Base-by-base conservation (phyloP, 2,329 filamentous ascomycete species). In the Rachicladosporium sp. region DNA sequence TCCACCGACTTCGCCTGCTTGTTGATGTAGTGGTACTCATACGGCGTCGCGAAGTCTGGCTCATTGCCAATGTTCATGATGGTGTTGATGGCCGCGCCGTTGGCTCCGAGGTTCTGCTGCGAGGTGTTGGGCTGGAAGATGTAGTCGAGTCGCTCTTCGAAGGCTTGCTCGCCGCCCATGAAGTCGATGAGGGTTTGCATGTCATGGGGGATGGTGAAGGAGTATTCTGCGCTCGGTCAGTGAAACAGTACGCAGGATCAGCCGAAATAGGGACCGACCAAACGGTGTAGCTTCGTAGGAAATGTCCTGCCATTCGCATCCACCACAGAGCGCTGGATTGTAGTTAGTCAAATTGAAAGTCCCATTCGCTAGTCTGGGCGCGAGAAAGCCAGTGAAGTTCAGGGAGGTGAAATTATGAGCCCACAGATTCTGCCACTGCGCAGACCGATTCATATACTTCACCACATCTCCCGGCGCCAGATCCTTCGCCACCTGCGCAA, bases 361-460 rank as follows among this genome's bases (percentile, higher is more conserved):
- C 8, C 56, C 55, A 6, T 43, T 48, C 3, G 49, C 44, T 6
- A 55, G 38, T 7, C 51, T 40, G 9, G 56, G 54, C 6, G 50
- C 49, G 1, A 53, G 46, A 39, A 57, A 59, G 19, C 54, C 56
- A 6, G 44, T 53, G 39, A 57, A 58, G 43, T 59, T 58, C 6
- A 60, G 55, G 37, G 54, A 54, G 1, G 50, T 57, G 2, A 61
- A 53, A 27, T 59, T 50, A 3, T 58, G 48, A 15, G 60, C 55
- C 63, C 63, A 66, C 46, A 45, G 61, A 21, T 61, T 50, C 43
- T 66, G 63, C 63, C 64, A 67, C 2, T 63, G 61, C 11, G 52
- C 45, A 38, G 59, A 54, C 6, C 63, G 54, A 12, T 55, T 58
- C 9, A 65, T 46, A 33, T 65, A 66, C 12, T 61, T 50, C 2